phyloP scores from a whole-genome alignment of 164 flowering plant species.

The Piper betle region DNA sequence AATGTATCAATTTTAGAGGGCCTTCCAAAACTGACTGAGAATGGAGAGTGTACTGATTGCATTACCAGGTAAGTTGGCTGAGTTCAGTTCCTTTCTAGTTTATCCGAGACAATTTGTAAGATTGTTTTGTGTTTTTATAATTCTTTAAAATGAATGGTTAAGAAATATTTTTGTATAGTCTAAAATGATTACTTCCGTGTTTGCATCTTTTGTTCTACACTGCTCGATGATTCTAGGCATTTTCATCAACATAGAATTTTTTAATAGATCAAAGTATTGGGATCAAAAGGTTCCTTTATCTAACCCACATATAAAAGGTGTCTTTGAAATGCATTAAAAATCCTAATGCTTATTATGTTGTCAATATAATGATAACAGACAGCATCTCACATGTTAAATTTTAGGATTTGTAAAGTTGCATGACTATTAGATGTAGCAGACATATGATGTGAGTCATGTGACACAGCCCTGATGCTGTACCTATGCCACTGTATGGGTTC shows the following conservation, averaged over 20 bases:
- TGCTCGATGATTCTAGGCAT: conserved; percentile 73
- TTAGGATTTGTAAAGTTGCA: no score
- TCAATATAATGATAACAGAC: no score
- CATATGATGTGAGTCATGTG: background rate
- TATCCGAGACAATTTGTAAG: background rate
- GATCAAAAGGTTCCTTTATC: conserved; percentile 7
- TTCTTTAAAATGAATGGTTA: background rate
- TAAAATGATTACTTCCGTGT: no score
- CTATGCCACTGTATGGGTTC: conserved; percentile 26
- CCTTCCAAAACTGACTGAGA: conserved; percentile 56
- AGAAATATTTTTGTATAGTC: background rate
- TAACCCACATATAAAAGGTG: conserved; percentile 66
- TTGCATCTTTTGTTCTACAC: conserved; percentile 17
- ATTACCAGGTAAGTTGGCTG: conserved; percentile 35
- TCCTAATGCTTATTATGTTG: no score
- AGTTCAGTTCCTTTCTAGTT: background rate
- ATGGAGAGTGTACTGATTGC: conserved; percentile 78
- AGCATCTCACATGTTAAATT: no score
- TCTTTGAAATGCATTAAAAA: no score
- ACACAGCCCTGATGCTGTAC: background rate
- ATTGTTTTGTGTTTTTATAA: background rate
- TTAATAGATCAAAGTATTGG: conserved; percentile 72
- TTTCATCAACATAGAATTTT: conserved; percentile 77
- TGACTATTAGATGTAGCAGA: no score
- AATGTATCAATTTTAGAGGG: conserved; percentile 39